Conservation (phyloP, 208 protist species). For the Wallacemonas sp. region DNA sequence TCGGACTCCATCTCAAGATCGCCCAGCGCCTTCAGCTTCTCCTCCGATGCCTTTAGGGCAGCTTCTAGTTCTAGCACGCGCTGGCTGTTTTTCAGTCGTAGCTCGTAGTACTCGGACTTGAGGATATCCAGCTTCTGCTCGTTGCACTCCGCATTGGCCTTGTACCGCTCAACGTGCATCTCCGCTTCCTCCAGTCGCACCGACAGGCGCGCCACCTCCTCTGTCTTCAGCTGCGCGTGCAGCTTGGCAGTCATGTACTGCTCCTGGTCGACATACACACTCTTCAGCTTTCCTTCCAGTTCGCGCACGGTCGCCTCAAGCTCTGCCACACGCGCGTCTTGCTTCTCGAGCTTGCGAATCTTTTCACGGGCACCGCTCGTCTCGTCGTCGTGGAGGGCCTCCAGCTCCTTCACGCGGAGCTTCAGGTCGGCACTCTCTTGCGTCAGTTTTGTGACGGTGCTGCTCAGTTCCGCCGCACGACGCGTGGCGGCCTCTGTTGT, state of each 20-base stretch:
- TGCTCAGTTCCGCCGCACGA: slow-evolving; percentile 60
- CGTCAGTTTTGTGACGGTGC: slow-evolving; percentile 30
- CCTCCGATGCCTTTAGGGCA: slow-evolving; percentile 61
- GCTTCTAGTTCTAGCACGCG: slow-evolving; percentile 74
- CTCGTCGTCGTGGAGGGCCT: slow-evolving; percentile 35
- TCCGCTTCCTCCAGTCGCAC: slow-evolving; percentile 80
- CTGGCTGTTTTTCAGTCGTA: slow-evolving; percentile 77
- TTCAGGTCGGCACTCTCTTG: slow-evolving; percentile 57
- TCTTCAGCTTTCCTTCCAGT: slow-evolving; percentile 48
- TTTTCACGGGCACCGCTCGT: slow-evolving; percentile 27
- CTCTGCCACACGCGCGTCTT: slow-evolving; percentile 49
- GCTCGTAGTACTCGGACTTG: slow-evolving; percentile 88
- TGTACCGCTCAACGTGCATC: slow-evolving; percentile 73
- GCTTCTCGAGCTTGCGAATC: slow-evolving; percentile 32
- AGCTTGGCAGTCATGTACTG: slow-evolving; percentile 80
- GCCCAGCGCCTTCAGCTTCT: slow-evolving; percentile 78
- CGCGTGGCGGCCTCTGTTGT: slow-evolving; percentile 47
- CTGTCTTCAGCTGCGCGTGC: slow-evolving; percentile 76
- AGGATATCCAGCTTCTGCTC: slow-evolving; percentile 91
- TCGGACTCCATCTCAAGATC: slow-evolving; percentile 87
- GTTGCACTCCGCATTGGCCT: slow-evolving; percentile 73
- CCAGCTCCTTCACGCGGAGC: slow-evolving; percentile 46
- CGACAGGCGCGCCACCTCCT: slow-evolving; percentile 73
- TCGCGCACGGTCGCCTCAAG: slow-evolving; percentile 61
- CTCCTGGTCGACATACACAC: slow-evolving; percentile 70